phyloP scores from a whole-genome alignment of 169 alveolate genomes.

The Theileria sp. region DNA sequence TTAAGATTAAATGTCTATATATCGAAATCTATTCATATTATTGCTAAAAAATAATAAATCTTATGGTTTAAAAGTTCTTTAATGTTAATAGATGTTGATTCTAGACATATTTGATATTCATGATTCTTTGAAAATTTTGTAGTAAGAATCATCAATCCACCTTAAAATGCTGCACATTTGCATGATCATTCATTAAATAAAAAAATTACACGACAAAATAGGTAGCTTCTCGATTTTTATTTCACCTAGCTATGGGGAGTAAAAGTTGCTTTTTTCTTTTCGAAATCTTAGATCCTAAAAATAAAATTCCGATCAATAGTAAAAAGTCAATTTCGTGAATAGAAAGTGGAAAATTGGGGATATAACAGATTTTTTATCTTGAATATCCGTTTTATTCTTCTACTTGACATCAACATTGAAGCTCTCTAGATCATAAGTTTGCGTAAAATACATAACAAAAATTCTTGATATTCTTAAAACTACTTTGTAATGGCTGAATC shows the following conservation, averaged over 20 bases:
- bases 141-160: too few relatives aligned
- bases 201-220: too few relatives aligned
- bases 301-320: neutral
- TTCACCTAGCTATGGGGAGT: neutral
- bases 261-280: neutral
- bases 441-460: neutral
- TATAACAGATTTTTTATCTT: neutral
- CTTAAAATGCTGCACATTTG: neutral
- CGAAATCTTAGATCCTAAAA: neutral
- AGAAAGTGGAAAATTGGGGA: neutral
- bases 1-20: neutral
- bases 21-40: neutral
- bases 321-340: neutral
- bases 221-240: too few relatives aligned
- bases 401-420: neutral
- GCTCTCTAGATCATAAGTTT: neutral
- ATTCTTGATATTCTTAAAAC: neutral
- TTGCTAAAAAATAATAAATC: neutral
- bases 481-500: neutral
- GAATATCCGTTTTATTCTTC: neutral
- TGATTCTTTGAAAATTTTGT: neutral
- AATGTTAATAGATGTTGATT: neutral
- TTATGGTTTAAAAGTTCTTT: neutral
- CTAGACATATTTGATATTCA: neutral
- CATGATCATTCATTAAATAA: neutral